A percentile compares a stretch with the other conserved stretches of the same genome.
Evolutionary conservation across 164 flowering plant species (phyloP).

Genomic region (Cinnamomum chago): DNA sequence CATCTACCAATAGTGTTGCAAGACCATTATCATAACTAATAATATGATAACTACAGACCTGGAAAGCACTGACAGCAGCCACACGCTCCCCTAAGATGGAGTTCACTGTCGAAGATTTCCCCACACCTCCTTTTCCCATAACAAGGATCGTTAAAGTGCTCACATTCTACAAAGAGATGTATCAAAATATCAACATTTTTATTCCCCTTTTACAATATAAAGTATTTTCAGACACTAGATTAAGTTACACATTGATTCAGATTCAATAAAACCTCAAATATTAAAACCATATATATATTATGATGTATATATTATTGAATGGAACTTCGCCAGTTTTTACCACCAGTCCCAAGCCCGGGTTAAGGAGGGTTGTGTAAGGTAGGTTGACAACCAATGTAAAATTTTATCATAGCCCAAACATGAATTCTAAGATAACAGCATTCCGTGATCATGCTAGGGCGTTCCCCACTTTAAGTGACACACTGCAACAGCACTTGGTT

Average conservation of each 20-base stretch:
- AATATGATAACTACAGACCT: conserved; percentile 39
- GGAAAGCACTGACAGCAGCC: conserved; percentile 79
- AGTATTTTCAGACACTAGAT: background rate
- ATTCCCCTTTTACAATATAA: background rate
- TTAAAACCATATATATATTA: no score
- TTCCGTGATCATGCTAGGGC: no score
- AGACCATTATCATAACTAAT: background rate
- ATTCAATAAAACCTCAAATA: background rate
- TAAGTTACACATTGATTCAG: background rate
- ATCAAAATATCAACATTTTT: background rate
- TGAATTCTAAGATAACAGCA: no score
- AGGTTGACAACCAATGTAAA: no score
- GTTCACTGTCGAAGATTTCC: conserved; percentile 93
- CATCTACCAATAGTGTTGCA: background rate
- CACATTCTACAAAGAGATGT: conserved; percentile 49
- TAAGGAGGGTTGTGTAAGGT: no score
- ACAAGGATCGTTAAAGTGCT: conserved; percentile 82
- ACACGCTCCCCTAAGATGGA: conserved; percentile 87
- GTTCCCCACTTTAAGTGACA: no score
- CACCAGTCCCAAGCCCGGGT: no score
- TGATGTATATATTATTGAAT: no score
- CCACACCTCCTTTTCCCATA: conserved; percentile 98
- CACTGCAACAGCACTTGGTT: no score
- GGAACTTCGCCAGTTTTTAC: no score
- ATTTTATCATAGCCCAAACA: no score